phyloP scores from a whole-genome alignment of 2,329 filamentous ascomycete species.

The Phoma sp. region DNA sequence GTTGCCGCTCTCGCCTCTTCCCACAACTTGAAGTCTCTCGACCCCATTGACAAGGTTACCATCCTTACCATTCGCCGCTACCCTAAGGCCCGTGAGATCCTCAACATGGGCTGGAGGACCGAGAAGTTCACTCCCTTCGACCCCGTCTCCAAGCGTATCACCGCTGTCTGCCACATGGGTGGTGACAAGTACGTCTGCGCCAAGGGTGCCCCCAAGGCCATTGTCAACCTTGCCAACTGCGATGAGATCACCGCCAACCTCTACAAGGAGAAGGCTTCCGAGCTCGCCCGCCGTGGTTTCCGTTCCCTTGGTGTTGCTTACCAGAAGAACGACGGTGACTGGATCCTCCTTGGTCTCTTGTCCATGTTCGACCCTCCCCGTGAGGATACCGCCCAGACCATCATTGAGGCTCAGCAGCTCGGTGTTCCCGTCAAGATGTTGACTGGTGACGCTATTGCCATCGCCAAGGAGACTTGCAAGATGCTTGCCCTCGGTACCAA shows the following conservation, averaged over 20 bases:
- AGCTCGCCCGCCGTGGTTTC: constrained; percentile 81
- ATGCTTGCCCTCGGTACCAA: constrained; percentile 80
- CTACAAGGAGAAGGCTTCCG: constrained; percentile 74
- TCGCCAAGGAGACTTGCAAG: constrained; percentile 82
- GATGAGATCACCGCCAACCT: constrained; percentile 67
- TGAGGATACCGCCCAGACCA: constrained; percentile 79
- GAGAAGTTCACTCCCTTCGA: constrained; percentile 81
- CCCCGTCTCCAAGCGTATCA: constrained; percentile 81
- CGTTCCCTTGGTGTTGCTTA: constrained; percentile 79
- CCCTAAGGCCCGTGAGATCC: constrained; percentile 77
- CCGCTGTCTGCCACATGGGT: constrained; percentile 70
- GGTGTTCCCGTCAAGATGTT: constrained; percentile 82
- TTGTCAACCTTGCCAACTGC: constrained; percentile 72
- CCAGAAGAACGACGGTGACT: constrained; percentile 76
- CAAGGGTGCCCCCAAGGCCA: constrained; percentile 79
- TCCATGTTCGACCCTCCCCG: constrained; percentile 82
- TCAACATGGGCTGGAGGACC: constrained; percentile 75
- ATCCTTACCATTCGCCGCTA: constrained; percentile 77
- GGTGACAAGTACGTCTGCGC: constrained; percentile 74
- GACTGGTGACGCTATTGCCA: constrained; percentile 79
- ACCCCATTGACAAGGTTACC: constrained; percentile 80
- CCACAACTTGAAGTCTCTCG: constrained; percentile 78
- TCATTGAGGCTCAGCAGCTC: constrained; percentile 75
- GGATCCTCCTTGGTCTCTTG: constrained; percentile 76
- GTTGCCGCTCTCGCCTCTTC: constrained; percentile 77